Conservation (phyloP, 2,329 filamentous ascomycete genomes). For the Arthrocladium fulminans region DNA sequence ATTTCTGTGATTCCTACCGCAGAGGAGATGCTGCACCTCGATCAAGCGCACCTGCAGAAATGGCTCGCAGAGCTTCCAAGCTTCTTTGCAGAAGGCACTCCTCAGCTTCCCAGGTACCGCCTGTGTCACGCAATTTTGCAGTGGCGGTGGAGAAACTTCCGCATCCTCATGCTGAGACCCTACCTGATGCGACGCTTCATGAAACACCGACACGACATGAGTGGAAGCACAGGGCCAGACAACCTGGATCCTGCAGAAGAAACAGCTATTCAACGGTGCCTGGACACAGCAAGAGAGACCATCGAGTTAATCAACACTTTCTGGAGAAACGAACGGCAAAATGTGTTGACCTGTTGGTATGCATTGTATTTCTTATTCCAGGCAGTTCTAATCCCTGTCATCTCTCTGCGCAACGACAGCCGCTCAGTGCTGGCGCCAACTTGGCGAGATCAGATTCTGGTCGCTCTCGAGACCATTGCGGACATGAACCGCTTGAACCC, state of each 20-base stretch:
- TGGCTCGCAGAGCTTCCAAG: constrained; percentile 34
- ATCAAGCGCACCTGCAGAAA: constrained; percentile 31
- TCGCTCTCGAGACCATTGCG: constrained; percentile 19
- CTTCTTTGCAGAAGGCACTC: constrained; percentile 29
- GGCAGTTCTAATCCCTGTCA: constrained; percentile 36
- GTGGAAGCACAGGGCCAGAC: neutral
- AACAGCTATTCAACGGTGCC: constrained; percentile 10
- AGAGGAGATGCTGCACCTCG: constrained; percentile 32
- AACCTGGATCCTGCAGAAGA: constrained; percentile 3
- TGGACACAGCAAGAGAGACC: constrained; percentile 32
- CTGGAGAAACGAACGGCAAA: constrained; percentile 31
- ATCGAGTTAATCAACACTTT: constrained; percentile 35
- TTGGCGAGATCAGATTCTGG: constrained; percentile 19
- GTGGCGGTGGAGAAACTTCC: constrained; percentile 38
- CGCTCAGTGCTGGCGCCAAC: constrained; percentile 20
- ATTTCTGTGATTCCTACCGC: constrained; percentile 34
- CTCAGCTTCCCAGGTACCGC: constrained; percentile 28
- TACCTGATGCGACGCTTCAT: constrained; percentile 11
- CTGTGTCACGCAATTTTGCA: constrained; percentile 32
- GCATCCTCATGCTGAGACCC: constrained; percentile 33
- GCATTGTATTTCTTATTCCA: constrained; percentile 41
- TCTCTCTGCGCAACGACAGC: constrained; percentile 37
- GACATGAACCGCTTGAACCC: constrained; percentile 20
- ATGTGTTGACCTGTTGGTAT: constrained; percentile 36
- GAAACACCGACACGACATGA: neutral